Base-by-base conservation (phyloP, 148 eudicot species). In the Beta vulgaris region DNA sequence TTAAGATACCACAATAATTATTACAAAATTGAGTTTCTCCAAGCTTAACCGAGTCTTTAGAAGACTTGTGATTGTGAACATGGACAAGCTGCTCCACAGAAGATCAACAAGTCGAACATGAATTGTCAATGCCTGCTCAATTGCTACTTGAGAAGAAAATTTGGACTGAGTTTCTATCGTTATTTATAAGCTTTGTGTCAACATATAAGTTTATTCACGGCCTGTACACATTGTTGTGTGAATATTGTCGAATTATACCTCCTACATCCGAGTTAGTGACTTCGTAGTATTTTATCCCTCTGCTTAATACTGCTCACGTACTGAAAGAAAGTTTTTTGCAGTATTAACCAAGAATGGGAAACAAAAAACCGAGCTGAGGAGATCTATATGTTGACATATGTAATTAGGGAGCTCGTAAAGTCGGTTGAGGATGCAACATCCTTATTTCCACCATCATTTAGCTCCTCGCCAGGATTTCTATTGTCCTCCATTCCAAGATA, bases 341-440 rank as follows among this genome's bases (percentile, higher is more conserved):
- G 98, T 72, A 29, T 39, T 71, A 25, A 60, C 35, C 84, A 86
- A 49, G 90, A 89, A 54, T 84, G 92, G 89, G 85, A 81, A 65
- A 37, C 77, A 21, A 88, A 95, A 83, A 81, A 86, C 80, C 82
- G 80, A 79, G 96, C 79, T 44, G 93, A 92, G 64, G 99, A 95
- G 81, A 85, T 92, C 35, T 92, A 80, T 84, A 95, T 95, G 97
- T 80, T 87, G 77, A 75, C 79, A 11, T 73, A 81, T 75, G 89
- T 81, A 68, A 77, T 90, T 58, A 55, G 35, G 55, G 91, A 88
- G 72, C 79, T 92, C 66, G 78, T 79, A 31, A 83, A 68, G 76
- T 80, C 78, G 58, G 46, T 92, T 76, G 85, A 89, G 66, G 73
- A 54, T 23, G 83, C 82, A 13, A 85, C 79, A 35, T 69, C 69